Conservation (phyloP, 1,139 yeast species). For the Sugiyamaella grinbergsii region DNA sequence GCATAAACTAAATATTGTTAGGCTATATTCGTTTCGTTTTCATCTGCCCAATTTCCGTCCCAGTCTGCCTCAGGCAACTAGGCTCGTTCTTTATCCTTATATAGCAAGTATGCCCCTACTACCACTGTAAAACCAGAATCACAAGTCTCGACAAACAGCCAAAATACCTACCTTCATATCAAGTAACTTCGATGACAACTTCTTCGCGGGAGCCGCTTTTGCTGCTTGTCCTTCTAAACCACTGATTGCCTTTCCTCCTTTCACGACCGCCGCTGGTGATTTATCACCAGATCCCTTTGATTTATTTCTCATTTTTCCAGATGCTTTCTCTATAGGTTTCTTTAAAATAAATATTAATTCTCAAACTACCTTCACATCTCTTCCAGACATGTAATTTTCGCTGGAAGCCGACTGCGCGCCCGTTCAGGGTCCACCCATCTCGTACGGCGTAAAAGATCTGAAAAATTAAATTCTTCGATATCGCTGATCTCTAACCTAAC, state of each 20-base stretch:
- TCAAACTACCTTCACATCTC: neutral
- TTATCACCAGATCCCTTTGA: neutral
- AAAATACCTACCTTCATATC: conserved; percentile 60
- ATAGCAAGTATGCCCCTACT: too few relatives aligned
- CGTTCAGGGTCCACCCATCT: conserved; percentile 16
- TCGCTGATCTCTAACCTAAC: conserved; percentile 14
- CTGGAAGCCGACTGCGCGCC: conserved; percentile 10
- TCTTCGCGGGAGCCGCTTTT: conserved; percentile 32
- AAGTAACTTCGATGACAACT: conserved; percentile 64
- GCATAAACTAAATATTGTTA: conserved; percentile 49
- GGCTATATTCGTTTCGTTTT: neutral
- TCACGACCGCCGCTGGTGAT: neutral
- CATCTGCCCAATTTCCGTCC: too few relatives aligned
- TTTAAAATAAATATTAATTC: neutral
- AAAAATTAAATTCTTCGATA: conserved; percentile 1
- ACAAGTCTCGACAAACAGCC: conserved; percentile 20
- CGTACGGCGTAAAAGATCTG: conserved; percentile 2
- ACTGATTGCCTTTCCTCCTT: conserved; percentile 14
- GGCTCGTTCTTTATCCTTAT: too few relatives aligned
- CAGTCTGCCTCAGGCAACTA: too few relatives aligned
- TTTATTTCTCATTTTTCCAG: conserved; percentile 10
- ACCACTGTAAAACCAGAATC: too few relatives aligned
- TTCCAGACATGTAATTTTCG: neutral
- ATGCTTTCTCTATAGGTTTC: too few relatives aligned
- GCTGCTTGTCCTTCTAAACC: conserved; percentile 28